Base-by-base conservation (phyloP, 202 grass and related monocot genomes). In the Panicum virgatum region DNA sequence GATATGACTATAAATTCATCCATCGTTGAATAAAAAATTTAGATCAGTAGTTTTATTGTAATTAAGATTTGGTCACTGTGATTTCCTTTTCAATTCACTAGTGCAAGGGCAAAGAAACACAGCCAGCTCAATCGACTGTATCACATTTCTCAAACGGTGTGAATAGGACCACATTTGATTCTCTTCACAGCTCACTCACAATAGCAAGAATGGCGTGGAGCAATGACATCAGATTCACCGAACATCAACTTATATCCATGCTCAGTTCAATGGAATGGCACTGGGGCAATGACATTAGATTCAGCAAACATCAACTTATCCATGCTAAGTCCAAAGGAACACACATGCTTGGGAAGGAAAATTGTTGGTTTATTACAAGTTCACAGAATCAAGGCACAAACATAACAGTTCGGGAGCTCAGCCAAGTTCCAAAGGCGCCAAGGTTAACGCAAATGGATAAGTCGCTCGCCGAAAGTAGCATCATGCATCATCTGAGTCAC, bases 291-390 rank as follows among this genome's bases (percentile, higher is more conserved):
- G 32, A 4, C 32, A 34, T 34, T 34, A 40, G 69, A 3, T 14
- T 44, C 36, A 29, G 26, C 48, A 60, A 0, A 45, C 38, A 74
- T 44, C 46, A 65, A 57, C 36, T 66, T 45, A 64, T 72, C 66
- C 12, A 12, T 72, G 59, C 14, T 37, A n/a, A 26, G 60, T 43
- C 18, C 36, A 37, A 29, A 44, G 14, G 26, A 46, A 46, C 46
- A 23, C 27, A 48, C 9, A 61, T 20, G 20, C 2, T 57, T 75
- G 51, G 9, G 39, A 42, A 50, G 29, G 12, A 52, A 45, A 62
- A 29, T 36, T 11, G 63, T 38, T 37, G 43, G 40, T 73, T 53
- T 76, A 69, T 76, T 69, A 68, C 52, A 86, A 61, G 71, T 81
- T 53, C 62, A 62, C 5, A 11, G 68, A 62, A 78, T 62, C 2